Percentiles rank a stretch among this genome's conserved stretches.
Conservation (phyloP, 306 rosid genomes). For the Betula pendula region DNA sequence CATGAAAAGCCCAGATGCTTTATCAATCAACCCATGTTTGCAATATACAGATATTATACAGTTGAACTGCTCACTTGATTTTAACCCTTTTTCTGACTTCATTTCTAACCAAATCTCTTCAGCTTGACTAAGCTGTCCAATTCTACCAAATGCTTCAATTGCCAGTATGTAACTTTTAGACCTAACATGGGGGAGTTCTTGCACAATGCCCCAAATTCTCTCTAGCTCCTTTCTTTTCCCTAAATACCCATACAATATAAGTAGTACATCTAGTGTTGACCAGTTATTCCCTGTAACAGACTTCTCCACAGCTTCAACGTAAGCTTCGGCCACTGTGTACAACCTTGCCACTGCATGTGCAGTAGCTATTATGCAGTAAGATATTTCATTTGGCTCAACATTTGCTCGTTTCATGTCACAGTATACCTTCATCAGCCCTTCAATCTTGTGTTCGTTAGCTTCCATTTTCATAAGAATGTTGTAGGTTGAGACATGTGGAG, state of each 20-base stretch:
- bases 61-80: slow-evolving; percentile 72
- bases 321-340: slow-evolving; percentile 67
- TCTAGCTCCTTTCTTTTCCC: slow-evolving; percentile 71
- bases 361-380: slow-evolving; percentile 79
- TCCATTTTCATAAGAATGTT: slow-evolving; percentile 95
- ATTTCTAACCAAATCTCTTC: slow-evolving; percentile 89
- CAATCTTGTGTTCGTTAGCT: slow-evolving; percentile 73
- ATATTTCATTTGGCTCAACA: slow-evolving; percentile 83
- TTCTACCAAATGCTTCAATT: slow-evolving; percentile 86
- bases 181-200: slow-evolving; percentile 63
- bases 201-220: slow-evolving; percentile 62
- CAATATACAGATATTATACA: slow-evolving; percentile 71
- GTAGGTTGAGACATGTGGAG: slow-evolving; percentile 78
- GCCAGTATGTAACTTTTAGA: slow-evolving; percentile 76
- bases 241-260: slow-evolving; percentile 71
- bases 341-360: slow-evolving; percentile 82
- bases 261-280: slow-evolving; percentile 77
- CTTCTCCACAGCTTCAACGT: slow-evolving; percentile 73
- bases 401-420: slow-evolving; percentile 58
- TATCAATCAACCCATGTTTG: slow-evolving; percentile 65
- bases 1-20: slow-evolving; percentile 57
- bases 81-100: slow-evolving; percentile 59
- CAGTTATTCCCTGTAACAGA: slow-evolving; percentile 68
- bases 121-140: slow-evolving; percentile 57
- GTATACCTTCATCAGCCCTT: slow-evolving; percentile 62